Conservation (phyloP, 176 grass and related monocot genomes). For the Oryza longistaminata region DNA sequence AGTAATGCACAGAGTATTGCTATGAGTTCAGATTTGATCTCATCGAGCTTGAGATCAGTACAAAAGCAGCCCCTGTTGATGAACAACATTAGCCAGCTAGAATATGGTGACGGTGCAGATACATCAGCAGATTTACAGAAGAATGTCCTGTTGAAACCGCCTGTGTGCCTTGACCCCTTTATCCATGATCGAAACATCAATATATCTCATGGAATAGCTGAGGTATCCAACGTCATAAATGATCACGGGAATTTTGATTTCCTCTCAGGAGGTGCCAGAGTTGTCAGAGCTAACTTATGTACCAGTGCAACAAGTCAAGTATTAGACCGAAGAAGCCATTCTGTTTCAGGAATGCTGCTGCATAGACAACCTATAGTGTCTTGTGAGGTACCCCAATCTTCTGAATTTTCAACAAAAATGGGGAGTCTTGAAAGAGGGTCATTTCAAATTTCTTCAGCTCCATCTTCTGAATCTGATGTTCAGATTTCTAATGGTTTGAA, state of each 20-base stretch:
- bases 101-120: conserved; percentile 30
- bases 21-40: conserved; percentile 42
- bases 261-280: conserved; percentile 31
- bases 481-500: conserved; percentile 47
- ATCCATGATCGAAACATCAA: conserved; percentile 27
- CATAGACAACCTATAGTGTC: conserved; percentile 37
- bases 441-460: conserved; percentile 36
- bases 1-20: conserved; percentile 34
- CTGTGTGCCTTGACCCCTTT: conserved; percentile 28
- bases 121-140: conserved; percentile 32
- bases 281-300: conserved; percentile 36
- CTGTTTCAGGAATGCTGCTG: conserved; percentile 38
- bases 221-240: conserved; percentile 20
- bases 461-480: conserved; percentile 34
- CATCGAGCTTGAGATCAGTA: conserved; percentile 41
- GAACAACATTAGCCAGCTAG: conserved; percentile 34
- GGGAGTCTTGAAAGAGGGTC: conserved; percentile 32
- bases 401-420: conserved; percentile 36
- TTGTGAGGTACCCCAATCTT: conserved; percentile 38
- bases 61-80: conserved; percentile 48
- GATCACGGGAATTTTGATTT: conserved; percentile 37
- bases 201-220: conserved; percentile 34
- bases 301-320: conserved; percentile 33
- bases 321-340: conserved; percentile 41
- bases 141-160: conserved; percentile 40